phyloP scores from a whole-genome alignment of 345 rosid species.

The Durio zibethinus region DNA sequence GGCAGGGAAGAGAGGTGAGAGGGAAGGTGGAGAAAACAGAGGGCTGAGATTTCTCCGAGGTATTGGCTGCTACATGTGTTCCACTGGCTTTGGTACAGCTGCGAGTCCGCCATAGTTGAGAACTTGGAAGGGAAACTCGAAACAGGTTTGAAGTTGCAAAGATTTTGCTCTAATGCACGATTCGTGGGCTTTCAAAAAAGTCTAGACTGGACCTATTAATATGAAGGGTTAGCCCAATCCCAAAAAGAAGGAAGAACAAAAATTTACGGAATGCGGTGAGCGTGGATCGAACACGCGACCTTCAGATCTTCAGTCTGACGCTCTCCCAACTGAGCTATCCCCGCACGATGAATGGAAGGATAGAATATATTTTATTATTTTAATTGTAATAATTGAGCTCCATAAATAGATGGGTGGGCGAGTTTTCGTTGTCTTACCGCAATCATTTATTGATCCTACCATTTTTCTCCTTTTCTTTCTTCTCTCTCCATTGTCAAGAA shows the following conservation, averaged over 20 bases:
- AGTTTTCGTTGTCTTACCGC: too few relatives aligned
- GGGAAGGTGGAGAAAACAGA: conserved; percentile 66
- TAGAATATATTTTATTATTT: background rate
- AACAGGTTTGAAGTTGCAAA: background rate
- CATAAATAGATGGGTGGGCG: background rate
- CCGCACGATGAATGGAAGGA: conserved; percentile 39
- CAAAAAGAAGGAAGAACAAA: too few relatives aligned
- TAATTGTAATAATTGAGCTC: background rate
- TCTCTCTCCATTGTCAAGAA: too few relatives aligned
- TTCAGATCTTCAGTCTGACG: conserved; percentile 81
- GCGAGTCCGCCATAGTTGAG: conserved; percentile 36
- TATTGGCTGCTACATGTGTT: conserved; percentile 50
- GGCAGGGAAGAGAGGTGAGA: conserved; percentile 44
- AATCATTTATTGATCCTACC: too few relatives aligned
- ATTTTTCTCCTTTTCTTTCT: too few relatives aligned
- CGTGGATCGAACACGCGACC: conserved; percentile 85
- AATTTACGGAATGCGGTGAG: conserved; percentile 32
- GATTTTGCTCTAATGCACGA: background rate
- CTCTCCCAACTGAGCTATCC: conserved; percentile 90
- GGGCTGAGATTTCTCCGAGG: conserved; percentile 82
- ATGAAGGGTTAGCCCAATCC: background rate
- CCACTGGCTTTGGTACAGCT: conserved; percentile 35
- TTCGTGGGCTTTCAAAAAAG: background rate
- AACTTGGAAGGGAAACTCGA: background rate
- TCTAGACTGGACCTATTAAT: background rate